Evolutionary conservation across 148 eudicot genomes (phyloP), one percentile per base, ranked within the genome.

Genomic region (Gaultheria prostrata): DNA sequence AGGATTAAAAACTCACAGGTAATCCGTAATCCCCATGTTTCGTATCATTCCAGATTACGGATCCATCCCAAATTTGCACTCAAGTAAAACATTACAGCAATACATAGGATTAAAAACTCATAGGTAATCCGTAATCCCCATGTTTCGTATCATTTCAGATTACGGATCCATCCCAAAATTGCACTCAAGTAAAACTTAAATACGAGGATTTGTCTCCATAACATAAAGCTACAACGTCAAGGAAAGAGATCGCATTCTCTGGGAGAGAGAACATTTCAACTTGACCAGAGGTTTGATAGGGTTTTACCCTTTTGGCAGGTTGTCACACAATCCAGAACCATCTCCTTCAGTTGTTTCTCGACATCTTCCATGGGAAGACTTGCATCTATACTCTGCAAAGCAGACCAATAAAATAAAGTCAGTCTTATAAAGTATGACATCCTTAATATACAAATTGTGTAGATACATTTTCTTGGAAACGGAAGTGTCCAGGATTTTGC

Each of bases 291-390:
- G 6, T 84, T 57, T 21, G 78, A 84, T 57, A 84, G 80, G 49
- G 85, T 24, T 56, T 84, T 84, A 15, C 85, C 85, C 82, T 51
- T 18, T 69, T 53, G 85, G 80, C 85, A 84, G 53, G 80, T 70
- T 32, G 57, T 71, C 82, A 93, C 87, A 76, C 92, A 90, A 26
- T 92, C 92, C 83, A 89, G 59, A 10, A 88, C 94, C 32, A 70
- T 28, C 54, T 88, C 91, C 65, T 81, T 87, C 77, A 97, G 74
- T 85, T 91, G 89, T 81, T 92, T 89, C 88, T 97, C 92, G 46
- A 97, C 91, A 72, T 95, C 96, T 87, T 97, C 98, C 80, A 90
- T 87, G 21, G 96, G 83, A 46, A 91, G 88, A 75, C 94, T 85
- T 24, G 98, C 99, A 85, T 97, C 93, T 20, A 97, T 75, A 35